Base-by-base conservation (phyloP, 306 rosid species). In the Fragaria nilgerrensis region DNA sequence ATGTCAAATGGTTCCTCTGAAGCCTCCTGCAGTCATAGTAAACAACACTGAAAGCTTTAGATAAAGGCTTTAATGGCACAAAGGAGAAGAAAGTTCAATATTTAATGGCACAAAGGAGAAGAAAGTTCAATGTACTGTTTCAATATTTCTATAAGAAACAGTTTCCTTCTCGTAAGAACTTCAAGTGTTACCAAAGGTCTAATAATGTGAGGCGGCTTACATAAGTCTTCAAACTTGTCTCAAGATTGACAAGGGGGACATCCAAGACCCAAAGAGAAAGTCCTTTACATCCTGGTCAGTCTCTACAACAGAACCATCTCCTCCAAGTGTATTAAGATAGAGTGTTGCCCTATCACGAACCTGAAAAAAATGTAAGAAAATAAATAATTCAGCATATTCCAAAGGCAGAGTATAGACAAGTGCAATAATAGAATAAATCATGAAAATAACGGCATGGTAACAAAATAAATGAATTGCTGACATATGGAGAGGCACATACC, bases 301-400 rank as follows among this genome's bases (percentile, higher is more conserved):
- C 85, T 92, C 96, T 37, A 82, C 90, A 85, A 83, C 89, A 47
- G 83, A 68, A 71, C 88, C 91, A 87, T 92, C 94, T 75, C 87
- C 97, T 71, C 93, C 99, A 80, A 95, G 92, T 32, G 97, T 87
- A 79, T 81, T 88, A 50, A 95, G 85, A 86, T 92, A 95, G 58
- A 95, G 91, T 32, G 99, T 95, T 68, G 99, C 99, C 86, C 97
- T 88, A 83, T 95, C 99, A 75, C 99, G 97, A 85, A 95, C 99
- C n/a, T 95, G 84, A 27, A 59, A 81, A n/a, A 75, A 63, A 62
- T 27, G 80, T 70, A 80, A 50, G 81, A 75, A 27, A 29, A 14
- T 7, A 20, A 48, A 16, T 8, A 8, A 39, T 48, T 56, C 75
- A 52, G 56, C 32, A 59, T 17, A 16, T 5, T 50, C 0, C 20